A percentile compares a stretch with the other conserved stretches of the same genome.
Evolutionary conservation across 768 basidiomycete genomes (phyloP).

Genomic region (Hemileccinum impolitum): DNA sequence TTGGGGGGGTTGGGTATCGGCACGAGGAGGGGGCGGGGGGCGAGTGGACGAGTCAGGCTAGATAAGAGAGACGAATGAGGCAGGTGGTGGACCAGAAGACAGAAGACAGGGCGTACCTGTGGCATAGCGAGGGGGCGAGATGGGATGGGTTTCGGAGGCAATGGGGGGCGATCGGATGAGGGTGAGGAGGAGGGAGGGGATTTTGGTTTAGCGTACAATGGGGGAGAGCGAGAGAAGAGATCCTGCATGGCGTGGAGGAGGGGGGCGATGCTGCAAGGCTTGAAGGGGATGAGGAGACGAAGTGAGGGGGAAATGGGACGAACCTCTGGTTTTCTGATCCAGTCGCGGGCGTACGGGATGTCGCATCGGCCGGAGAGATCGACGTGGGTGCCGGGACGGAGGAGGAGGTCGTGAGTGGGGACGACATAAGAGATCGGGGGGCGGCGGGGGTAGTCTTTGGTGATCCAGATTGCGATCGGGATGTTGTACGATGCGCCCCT

Average conservation of each 20-base stretch:
- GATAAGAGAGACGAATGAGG: neutral
- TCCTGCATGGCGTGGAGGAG: conserved; percentile 77
- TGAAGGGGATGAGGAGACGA: neutral
- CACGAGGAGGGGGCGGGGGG: conserved; percentile 36
- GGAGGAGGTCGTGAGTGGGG: conserved; percentile 87
- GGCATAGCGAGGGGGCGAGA: conserved; percentile 8
- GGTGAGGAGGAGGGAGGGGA: conserved; percentile 24
- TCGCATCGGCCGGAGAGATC: conserved; percentile 77
- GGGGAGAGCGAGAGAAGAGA: conserved; percentile 82
- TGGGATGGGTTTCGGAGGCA: conserved; percentile 39
- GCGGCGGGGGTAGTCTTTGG: conserved; percentile 75
- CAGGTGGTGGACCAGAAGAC: neutral
- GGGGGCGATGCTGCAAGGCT: conserved; percentile 76
- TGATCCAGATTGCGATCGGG: conserved; percentile 85
- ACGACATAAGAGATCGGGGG: conserved; percentile 91
- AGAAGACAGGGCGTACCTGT: conserved; percentile 20
- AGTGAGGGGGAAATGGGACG: conserved; percentile 9
- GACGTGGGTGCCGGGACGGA: conserved; percentile 70
- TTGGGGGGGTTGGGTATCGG: conserved; percentile 25
- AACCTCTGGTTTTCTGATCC: conserved; percentile 75
- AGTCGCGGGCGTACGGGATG: conserved; percentile 67
- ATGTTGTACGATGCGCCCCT: conserved; percentile 84
- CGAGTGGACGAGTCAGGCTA: conserved; percentile 29
- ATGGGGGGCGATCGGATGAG: conserved; percentile 31
- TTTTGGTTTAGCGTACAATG: conserved; percentile 83